Evolutionary conservation across 192 early-diverging fungal species (phyloP).

Genomic region (Mortierella alpina): DNA sequence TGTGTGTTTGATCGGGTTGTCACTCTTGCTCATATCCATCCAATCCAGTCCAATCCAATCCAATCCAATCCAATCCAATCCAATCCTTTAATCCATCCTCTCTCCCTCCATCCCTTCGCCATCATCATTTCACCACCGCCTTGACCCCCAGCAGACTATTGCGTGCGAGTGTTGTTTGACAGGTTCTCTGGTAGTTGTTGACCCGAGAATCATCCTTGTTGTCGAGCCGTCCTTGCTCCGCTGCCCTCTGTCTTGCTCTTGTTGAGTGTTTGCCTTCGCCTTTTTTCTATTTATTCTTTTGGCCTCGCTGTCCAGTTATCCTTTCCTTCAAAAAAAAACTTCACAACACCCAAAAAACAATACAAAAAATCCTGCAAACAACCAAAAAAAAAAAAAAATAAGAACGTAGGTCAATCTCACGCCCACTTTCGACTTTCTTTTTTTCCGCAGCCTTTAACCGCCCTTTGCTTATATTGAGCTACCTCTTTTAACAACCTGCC

Average conservation of each 20-base stretch:
- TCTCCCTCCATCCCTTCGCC: neutral
- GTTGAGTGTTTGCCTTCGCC: neutral
- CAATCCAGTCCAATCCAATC: neutral
- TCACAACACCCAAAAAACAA: slow-evolving; percentile 7
- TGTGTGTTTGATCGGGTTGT: neutral
- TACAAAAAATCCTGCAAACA: slow-evolving; percentile 5
- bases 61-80: neutral
- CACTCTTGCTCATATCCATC: neutral
- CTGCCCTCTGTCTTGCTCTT: neutral
- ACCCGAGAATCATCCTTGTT: slow-evolving; percentile 27
- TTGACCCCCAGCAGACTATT: slow-evolving; percentile 1
- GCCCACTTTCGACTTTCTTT: neutral
- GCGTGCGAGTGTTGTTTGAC: slow-evolving; percentile 16
- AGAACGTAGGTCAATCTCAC: slow-evolving; percentile 9
- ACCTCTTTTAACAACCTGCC: too few species aligned
- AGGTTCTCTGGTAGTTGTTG: slow-evolving; percentile 53
- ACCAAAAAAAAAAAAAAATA: slow-evolving; percentile 7
- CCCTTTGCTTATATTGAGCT: too few species aligned
- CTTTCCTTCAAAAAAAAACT: neutral
- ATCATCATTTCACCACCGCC: slow-evolving; percentile 2
- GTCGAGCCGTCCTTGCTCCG: slow-evolving; percentile 9
- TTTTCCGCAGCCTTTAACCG: neutral
- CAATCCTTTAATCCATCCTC: neutral
- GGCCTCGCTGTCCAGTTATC: neutral
- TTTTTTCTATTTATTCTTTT: slow-evolving; percentile 9